Conservation (phyloP, 2,329 filamentous ascomycete species). For the Epichloe festucae region DNA sequence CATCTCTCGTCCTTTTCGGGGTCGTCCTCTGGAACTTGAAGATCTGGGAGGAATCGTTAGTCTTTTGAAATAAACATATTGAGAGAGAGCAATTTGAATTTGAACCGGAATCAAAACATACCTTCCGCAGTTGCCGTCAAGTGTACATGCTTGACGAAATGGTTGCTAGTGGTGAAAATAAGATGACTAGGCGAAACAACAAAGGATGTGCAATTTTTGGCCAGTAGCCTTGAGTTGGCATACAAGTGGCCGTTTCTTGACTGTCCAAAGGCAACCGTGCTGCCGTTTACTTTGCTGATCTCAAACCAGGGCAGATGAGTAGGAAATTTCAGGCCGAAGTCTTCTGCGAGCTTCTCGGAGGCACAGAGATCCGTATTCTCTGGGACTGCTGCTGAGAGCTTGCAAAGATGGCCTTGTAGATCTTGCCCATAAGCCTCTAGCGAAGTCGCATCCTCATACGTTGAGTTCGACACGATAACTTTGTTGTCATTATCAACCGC, state of each 20-base stretch:
- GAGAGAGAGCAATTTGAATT: not conserved
- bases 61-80: not conserved
- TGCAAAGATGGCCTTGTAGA: conserved; percentile 30
- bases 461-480: conserved; percentile 18
- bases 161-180: conserved; percentile 83
- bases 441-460: conserved; percentile 17
- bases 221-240: conserved; percentile 59
- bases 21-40: conserved; percentile 75
- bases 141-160: conserved; percentile 90
- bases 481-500: conserved; percentile 10
- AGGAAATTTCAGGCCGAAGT: conserved; percentile 27
- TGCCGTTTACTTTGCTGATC: conserved; percentile 28
- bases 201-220: conserved; percentile 88
- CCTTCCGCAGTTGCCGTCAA: conserved; percentile 48
- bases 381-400: conserved; percentile 18
- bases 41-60: conserved; percentile 34
- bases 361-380: not conserved
- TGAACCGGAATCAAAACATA: conserved; percentile 23
- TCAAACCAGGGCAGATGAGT: conserved; percentile 40
- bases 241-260: conserved; percentile 67
- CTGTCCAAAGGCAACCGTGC: conserved; percentile 45
- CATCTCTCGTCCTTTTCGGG: conserved; percentile 88
- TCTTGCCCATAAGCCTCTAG: conserved; percentile 32
- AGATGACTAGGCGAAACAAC: conserved; percentile 69
- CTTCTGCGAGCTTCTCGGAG: conserved; percentile 11